Conservation (phyloP, 1,284 basidiomycete species). For the Boletus smithii region DNA sequence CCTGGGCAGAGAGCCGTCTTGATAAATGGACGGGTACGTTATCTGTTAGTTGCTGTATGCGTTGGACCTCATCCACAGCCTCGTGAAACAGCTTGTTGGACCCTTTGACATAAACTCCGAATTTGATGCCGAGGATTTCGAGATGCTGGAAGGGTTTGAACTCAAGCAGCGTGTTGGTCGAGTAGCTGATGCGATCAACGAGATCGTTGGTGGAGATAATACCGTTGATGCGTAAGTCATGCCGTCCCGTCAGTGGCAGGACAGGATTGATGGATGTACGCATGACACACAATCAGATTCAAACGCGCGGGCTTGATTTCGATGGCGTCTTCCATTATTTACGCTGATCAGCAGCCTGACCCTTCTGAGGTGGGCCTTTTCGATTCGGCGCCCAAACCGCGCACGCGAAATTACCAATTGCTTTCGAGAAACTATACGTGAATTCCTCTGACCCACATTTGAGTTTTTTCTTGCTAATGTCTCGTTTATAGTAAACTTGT, state of each 20-base stretch:
- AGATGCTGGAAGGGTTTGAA: conserved; percentile 69
- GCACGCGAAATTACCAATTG: conserved; percentile 55
- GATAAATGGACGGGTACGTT: conserved; percentile 77
- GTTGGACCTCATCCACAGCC: conserved; percentile 1
- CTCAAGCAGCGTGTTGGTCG: conserved; percentile 64
- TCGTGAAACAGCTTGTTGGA: conserved; percentile 54
- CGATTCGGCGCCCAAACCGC: conserved; percentile 55
- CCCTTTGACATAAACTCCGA: conserved; percentile 49
- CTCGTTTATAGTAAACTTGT: conserved; percentile 54
- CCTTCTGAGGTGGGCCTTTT: conserved; percentile 73
- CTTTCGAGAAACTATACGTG: conserved; percentile 66
- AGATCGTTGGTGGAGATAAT: conserved; percentile 42
- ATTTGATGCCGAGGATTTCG: conserved; percentile 68
- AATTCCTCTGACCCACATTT: conserved; percentile 24
- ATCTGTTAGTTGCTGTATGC: background rate
- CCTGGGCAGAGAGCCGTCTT: conserved; percentile 62
- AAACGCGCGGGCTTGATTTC: conserved; percentile 60
- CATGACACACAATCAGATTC: conserved; percentile 36
- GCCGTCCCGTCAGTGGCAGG: background rate
- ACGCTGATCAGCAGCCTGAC: conserved; percentile 64
- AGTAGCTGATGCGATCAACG: conserved; percentile 61
- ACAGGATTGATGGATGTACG: conserved; percentile 4
- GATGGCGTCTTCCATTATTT: conserved; percentile 66
- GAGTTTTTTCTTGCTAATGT: conserved; percentile 2
- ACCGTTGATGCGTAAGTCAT: conserved; percentile 46